Conservation (phyloP, 2,329 filamentous ascomycete species). For the Pyricularia sp. region DNA sequence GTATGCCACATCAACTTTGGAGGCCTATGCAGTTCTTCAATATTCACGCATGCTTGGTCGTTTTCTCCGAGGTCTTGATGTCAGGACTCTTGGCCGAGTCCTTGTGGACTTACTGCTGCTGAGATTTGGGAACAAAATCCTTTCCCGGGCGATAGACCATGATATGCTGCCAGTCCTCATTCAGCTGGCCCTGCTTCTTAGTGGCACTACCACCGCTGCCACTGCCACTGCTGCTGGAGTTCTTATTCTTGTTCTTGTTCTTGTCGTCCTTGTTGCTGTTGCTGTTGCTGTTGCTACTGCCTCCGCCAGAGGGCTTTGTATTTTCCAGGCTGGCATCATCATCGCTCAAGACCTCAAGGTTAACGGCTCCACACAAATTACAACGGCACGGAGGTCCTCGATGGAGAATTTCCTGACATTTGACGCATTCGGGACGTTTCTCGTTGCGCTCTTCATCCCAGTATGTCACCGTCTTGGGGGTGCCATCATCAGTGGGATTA, state of each 20-base stretch:
- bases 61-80: neutral
- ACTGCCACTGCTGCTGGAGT: neutral
- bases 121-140: neutral
- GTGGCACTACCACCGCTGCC: no score
- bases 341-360: neutral
- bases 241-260: neutral
- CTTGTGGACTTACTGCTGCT: neutral
- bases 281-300: neutral
- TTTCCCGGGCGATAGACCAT: neutral
- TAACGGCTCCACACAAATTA: neutral
- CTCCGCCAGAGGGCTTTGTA: neutral
- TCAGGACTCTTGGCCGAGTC: neutral
- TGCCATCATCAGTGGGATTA: neutral
- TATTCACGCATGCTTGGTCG: neutral
- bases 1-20: neutral
- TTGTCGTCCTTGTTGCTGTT: neutral
- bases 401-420: neutral
- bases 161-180: neutral
- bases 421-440: neutral
- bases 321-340: neutral
- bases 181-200: neutral
- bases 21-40: neutral
- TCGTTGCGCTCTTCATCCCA: slow-evolving; percentile 1
- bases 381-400: slow-evolving; percentile 1
- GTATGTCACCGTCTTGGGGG: neutral